These are phyloP conservation scores for Colletotrichum navitas DNA, from an alignment of 2,329 filamentous ascomycete species.

Conservation along the genomic window DNA sequence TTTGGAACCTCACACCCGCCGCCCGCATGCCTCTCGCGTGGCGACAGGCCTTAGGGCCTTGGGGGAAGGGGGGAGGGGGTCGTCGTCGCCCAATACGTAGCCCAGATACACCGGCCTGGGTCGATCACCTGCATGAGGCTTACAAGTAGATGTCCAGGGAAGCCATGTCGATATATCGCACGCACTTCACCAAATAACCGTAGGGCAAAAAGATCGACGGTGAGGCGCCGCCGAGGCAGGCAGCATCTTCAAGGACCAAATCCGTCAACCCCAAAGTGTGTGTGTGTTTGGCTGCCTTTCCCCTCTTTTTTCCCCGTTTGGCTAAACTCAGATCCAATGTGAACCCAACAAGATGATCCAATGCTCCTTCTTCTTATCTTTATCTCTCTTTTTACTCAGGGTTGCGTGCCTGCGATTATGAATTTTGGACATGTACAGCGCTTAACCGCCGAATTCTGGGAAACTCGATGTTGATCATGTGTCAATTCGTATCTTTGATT, in stretches of 20 bases:
- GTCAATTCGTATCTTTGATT: constrained; percentile 28
- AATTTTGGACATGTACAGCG: background rate
- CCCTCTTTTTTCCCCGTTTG: too few species aligned
- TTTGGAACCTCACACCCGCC: background rate
- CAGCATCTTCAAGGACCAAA: constrained; percentile 12
- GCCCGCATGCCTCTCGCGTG: constrained; percentile 16
- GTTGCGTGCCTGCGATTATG: background rate
- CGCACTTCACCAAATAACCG: constrained; percentile 23
- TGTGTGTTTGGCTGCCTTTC: background rate
- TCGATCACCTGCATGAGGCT: constrained; percentile 39
- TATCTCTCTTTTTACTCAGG: too few species aligned
- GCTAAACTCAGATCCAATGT: background rate
- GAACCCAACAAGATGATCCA: background rate
- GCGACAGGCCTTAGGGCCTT: background rate
- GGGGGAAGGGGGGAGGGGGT: too few species aligned
- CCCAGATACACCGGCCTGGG: background rate
- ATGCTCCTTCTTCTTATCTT: background rate
- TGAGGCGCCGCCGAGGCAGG: constrained; percentile 29
- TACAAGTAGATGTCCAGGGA: constrained; percentile 4
- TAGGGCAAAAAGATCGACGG: constrained; percentile 40
- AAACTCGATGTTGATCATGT: background rate
- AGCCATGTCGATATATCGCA: constrained; percentile 6
- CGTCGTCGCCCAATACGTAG: background rate
- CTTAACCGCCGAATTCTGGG: background rate
- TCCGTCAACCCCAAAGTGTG: background rate